These are phyloP conservation scores for Aspergillus fijiensis DNA, from an alignment of 2,329 filamentous ascomycete species.

Conservation along the genomic window DNA sequence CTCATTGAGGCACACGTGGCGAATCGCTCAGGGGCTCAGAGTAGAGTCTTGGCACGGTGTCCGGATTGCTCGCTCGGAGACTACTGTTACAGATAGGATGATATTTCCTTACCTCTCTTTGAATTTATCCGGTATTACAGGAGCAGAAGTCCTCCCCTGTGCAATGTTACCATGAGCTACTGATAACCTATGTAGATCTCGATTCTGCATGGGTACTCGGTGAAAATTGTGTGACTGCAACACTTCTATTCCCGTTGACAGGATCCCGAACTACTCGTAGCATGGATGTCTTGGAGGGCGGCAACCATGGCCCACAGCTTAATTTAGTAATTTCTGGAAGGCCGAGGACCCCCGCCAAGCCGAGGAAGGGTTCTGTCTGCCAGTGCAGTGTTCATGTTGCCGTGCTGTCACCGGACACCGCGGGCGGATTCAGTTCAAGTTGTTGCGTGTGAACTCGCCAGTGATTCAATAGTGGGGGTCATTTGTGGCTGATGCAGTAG, in stretches of 20 bases:
- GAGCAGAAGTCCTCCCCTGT: neutral
- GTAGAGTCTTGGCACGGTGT: conserved; percentile 1
- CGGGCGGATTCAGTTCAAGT: too few species aligned
- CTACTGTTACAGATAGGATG: conserved; percentile 1
- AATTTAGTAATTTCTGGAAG: neutral
- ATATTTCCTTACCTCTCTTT: neutral
- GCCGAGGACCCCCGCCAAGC: neutral
- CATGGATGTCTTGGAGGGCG: neutral
- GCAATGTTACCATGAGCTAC: neutral
- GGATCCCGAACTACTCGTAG: neutral
- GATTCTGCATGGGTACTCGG: too few species aligned
- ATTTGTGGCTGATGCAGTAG: neutral
- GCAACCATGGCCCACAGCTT: neutral
- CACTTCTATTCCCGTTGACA: neutral
- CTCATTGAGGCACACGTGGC: conserved; percentile 16
- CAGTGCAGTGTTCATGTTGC: too few species aligned
- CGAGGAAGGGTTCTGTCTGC: neutral
- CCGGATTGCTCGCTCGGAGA: neutral
- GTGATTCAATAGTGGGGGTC: neutral
- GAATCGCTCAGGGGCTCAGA: conserved; percentile 7
- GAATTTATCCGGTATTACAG: neutral
- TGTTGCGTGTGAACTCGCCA: too few species aligned
- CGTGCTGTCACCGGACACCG: neutral
- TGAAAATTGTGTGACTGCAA: neutral
- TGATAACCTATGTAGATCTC: too few species aligned